Evolutionary conservation across 148 eudicot species (phyloP), one percentile per base, ranked within the genome.

Genomic region (Cornus controversa): DNA sequence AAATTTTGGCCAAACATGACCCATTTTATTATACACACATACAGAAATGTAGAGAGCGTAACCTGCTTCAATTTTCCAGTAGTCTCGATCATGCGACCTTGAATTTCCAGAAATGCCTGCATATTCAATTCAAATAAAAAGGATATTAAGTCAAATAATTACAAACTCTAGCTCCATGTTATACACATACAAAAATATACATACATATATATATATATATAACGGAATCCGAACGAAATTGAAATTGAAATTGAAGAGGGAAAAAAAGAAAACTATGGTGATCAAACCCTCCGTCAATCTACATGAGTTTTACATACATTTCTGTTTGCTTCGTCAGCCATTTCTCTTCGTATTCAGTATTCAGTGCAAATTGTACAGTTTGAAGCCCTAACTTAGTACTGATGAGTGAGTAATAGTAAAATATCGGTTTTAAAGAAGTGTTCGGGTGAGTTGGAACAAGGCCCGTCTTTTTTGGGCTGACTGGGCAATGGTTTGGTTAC

Each of bases 61-160:
- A 92, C 98, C 94, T 94, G 98, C 80, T 94, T 94, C 80, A 94
- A 78, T 80, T 94, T 94, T 6, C 86, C 91, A 27, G 97, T 89
- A 23, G 90, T 86, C 72, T 92, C 98, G 69, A 94, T 82, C 98
- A 94, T 85, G 47, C 97, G 98, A 76, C 88, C 88, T 85, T 92
- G 98, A 88, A 94, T 90, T 85, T 94, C 97, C 34, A 91, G 28
- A 85, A 92, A 94, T 37, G 97, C 94, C 98, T 94, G 71, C 65
- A 50, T 26, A 70, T 26, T 25, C 70, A 65, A 63, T 37, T 8
- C 25, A 23, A 74, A 16, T 29, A 69, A 78, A 72, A 40, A 15
- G 9, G 20, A 29, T 28, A 29, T 63, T n/a, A 6, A 37, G 53
- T 78, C 62, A 78, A 74, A 53, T 20, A 75, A 7, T 18, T 57